These are phyloP conservation scores for Microstroma glucosiphilum DNA, from an alignment of 1,284 basidiomycete genomes.

Conservation along the genomic window DNA sequence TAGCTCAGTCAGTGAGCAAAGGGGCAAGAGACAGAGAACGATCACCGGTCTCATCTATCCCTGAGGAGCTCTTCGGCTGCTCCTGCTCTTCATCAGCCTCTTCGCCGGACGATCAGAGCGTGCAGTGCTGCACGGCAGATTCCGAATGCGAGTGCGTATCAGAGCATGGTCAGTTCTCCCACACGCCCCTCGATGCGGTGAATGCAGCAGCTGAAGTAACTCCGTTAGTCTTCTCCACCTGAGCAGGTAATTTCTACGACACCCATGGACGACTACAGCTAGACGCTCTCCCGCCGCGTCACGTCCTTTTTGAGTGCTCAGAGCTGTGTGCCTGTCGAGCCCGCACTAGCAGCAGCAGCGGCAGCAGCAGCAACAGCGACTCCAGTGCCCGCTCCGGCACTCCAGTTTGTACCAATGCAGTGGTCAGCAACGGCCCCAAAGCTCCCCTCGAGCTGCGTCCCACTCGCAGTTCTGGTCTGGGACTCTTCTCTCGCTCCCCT, in stretches of 20 bases:
- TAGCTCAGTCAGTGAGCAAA: no score
- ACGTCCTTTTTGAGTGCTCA: neutral
- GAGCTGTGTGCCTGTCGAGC: neutral
- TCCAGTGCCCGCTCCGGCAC: no score
- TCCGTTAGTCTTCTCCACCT: neutral
- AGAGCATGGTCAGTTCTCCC: neutral
- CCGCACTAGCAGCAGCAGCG: no score
- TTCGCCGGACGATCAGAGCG: no score
- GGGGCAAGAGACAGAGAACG: no score
- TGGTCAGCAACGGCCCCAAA: no score
- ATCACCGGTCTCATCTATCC: no score
- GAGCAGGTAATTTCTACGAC: neutral
- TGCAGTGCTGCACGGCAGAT: neutral
- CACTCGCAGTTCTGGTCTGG: conserved; percentile 3
- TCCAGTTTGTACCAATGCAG: no score
- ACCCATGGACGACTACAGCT: neutral
- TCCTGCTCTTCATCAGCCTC: neutral
- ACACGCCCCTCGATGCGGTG: neutral
- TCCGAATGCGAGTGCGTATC: neutral
- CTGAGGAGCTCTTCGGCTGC: neutral
- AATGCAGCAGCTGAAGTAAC: neutral
- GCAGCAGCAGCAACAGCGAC: no score
- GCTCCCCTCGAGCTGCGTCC: neutral
- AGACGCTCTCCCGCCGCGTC: neutral
- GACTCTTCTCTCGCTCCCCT: conserved; percentile 9